Evolutionary conservation across 768 basidiomycete species (phyloP), one percentile per base, ranked within the genome.

Genomic region (Tricholoma flavovirens): DNA sequence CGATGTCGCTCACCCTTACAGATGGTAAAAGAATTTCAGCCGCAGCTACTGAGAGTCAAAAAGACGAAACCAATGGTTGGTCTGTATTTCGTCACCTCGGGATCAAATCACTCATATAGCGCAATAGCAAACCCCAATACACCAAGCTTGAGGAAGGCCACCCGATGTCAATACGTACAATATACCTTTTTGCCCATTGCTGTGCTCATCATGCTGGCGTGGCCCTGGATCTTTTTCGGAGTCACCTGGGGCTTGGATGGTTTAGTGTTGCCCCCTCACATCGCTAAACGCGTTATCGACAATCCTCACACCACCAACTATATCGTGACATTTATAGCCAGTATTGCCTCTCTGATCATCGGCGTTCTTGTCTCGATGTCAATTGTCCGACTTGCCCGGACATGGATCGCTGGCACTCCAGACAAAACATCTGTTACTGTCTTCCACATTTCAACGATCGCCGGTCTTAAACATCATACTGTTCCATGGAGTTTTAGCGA

Each of bases 181-280:
- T 32, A 32, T 32, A 32, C 8, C 30, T 8, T 32, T 2, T 3
- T 32, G 3, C 30, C 30, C 30, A 32, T 32, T 8, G 4, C 10
- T 32, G 8, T 32, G 9, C 2, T 32, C 30, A 32, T 32, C 30
- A 32, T 32, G 30, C 30, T 32, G 30, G 30, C 7, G 9, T 32
- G 64, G 62, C 64, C 64, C 15, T 65, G 64, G 64, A 40, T 63
- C 21, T 63, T 65, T 46, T 61, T 60, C 35, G 64, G 62, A 10
- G 60, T 49, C 12, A 58, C 63, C 14, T 57, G 53, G 51, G 26
- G 43, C n/a, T 17, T 30, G 14, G 21, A 59, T 5, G 64, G 64
- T 22, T 30, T 63, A 24, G 12, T 5, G 21, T 33, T 50, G 49
- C 32, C 1, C 21, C 9, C 3, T 4, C 15, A 19, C n/a, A 3